Base-by-base conservation (phyloP, 2,329 filamentous ascomycete genomes). In the Fusarium sp. region DNA sequence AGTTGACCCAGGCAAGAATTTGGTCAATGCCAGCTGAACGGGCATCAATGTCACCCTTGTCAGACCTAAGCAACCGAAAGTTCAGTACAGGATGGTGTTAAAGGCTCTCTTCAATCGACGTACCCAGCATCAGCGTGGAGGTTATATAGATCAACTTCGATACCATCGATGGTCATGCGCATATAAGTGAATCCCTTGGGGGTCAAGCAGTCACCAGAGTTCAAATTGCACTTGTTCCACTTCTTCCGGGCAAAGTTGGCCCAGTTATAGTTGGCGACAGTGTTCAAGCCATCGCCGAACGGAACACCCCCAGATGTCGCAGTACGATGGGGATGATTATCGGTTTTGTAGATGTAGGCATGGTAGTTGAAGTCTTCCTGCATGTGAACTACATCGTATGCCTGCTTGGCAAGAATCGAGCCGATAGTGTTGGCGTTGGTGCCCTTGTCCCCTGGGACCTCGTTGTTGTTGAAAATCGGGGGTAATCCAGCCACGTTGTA, bases 351-450 rank as follows among this genome's bases (percentile, higher is more conserved):
- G 68, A 91, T 83, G 61, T 83, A 82, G 8, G 86, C 85, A 70
- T 91, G 88, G 77, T 87, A 91, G 78, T 90, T 90, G 81, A 91
- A 91, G 75, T 91, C 87, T 81, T 91, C 89, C 75, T 91, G 89
- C 13, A 89, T 80, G 68, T 91, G 83, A 74, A 91, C 87, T 27
- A 91, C 78, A 69, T 89, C 87, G 77, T 87, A 89, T 61, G 79
- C 82, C 62, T 88, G 85, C 73, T 85, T 68, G 5, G 85, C 79
- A 70, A 91, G 87, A 57, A 84, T 81, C 4, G 81, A 74, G 0
- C 89, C 89, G 53, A 91, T 89, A 27, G 78, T 76, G 9, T 79
- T 79, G 1, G 87, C 82, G 76, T 90, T 90, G 6, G 81, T 81
- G 0, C 80, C 79, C 78, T 90, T 90, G 76, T 89, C 85, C 20